Base-by-base conservation (phyloP, 345 rosid species). In the Ceriops zippeliana region DNA sequence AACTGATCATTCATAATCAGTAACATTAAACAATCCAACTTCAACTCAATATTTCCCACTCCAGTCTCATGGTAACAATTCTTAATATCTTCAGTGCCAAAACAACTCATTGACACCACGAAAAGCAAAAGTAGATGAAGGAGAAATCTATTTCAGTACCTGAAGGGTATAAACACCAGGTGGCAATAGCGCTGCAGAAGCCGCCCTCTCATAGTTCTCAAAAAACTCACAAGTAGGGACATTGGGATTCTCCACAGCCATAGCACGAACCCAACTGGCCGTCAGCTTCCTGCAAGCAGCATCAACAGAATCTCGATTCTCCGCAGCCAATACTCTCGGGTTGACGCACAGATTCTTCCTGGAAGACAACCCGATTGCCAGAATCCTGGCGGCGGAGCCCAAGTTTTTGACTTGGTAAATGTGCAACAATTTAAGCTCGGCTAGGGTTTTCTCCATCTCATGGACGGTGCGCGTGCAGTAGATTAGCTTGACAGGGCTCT, bases 391-490 rank as follows among this genome's bases (percentile, higher is more conserved):
- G 63, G 87, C 86, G 28, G 84, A 75, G 31, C 98, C 98, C 56
- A 90, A 79, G 58, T 86, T 83, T 59, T 68, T 75, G 68, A 84
- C 71, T 79, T 88, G 99, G 76, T 95, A 95, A 27, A 79, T 81
- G 70, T 92, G 95, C 62, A 95, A 81, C 5, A 82, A 58, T 80
- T 85, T 90, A 70, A 95, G 85, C 79, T 95, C 99, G 63, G 89
- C 90, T 0, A 91, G 79, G 32, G 99, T 95, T 73, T 95, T 95
- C 85, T 95, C 99, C 99, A 95, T 91, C 86, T 95, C 99, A 73
- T 90, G 98, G 34, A 95, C 99, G 16, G 98, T 91, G 76, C 99
- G 96, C 47, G 97, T 95, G 72, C 99, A 95, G 81, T 91, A 91
- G 35, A 95, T 78, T 73, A 95, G 90, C 86, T 95, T 95, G 71